These are phyloP conservation scores for Aspergillus affinis DNA, from an alignment of 495 filamentous ascomycete species.

Conservation along the genomic window DNA sequence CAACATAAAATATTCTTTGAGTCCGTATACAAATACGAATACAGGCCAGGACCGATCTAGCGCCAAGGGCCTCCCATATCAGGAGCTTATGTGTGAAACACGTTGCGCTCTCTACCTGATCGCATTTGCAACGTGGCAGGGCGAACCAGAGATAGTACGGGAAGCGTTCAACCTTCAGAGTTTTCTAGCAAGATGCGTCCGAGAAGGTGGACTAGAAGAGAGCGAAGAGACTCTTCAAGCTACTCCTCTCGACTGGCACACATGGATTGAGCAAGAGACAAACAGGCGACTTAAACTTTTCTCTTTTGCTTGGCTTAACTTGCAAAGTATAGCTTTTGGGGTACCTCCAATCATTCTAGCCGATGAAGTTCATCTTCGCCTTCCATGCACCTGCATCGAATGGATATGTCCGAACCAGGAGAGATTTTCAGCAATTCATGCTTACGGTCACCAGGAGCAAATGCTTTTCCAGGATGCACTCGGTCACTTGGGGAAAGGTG, in stretches of 20 bases:
- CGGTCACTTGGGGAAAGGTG: conserved; percentile 1
- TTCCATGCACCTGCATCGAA: conserved; percentile 45
- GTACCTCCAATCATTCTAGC: conserved; percentile 47
- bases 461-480: conserved; percentile 23
- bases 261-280: conserved; percentile 29
- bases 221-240: neutral
- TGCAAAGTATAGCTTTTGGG: conserved; percentile 39
- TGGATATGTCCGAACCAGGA: conserved; percentile 17
- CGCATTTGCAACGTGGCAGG: conserved; percentile 24
- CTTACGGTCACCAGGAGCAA: conserved; percentile 11
- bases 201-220: conserved; percentile 18
- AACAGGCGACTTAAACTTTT: conserved; percentile 35
- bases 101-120: conserved; percentile 18
- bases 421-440: conserved; percentile 14
- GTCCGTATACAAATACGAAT: neutral
- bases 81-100: conserved; percentile 3
- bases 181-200: conserved; percentile 12
- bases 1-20: neutral
- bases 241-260: conserved; percentile 13
- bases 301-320: conserved; percentile 37
- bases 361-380: conserved; percentile 56
- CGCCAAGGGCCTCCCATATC: neutral
- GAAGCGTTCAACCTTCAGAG: conserved; percentile 23
- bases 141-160: conserved; percentile 7
- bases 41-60: neutral